phyloP scores from a whole-genome alignment of 768 basidiomycete genomes.

The Pholiota molesta region DNA sequence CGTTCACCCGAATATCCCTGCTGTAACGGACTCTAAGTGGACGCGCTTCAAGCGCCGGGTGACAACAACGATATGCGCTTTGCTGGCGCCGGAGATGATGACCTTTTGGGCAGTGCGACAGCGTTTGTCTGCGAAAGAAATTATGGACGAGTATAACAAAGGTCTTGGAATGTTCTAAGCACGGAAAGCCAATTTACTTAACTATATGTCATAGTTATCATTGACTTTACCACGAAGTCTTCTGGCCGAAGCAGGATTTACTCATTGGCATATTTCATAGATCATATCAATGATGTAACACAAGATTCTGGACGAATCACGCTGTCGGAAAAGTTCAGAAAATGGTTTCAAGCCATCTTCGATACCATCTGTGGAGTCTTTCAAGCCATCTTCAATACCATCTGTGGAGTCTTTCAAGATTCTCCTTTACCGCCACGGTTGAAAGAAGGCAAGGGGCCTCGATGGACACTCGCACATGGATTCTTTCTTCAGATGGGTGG shows the following conservation, averaged over 20 bases:
- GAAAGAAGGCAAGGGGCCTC: background rate
- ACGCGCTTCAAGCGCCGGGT: background rate
- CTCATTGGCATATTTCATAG: no score
- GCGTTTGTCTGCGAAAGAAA: constrained; percentile 14
- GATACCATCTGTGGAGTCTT: no score
- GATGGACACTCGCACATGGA: constrained; percentile 18
- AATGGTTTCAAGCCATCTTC: background rate
- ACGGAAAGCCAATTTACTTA: background rate
- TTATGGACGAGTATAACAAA: constrained; percentile 13
- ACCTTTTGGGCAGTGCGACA: constrained; percentile 23
- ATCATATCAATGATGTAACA: no score
- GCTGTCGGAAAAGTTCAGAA: background rate
- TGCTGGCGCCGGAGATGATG: constrained; percentile 24
- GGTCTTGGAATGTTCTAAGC: background rate
- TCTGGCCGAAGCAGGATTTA: no score
- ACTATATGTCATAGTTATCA: no score
- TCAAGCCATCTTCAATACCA: no score
- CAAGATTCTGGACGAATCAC: no score
- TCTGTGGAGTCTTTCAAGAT: no score
- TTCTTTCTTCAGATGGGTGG: constrained; percentile 25
- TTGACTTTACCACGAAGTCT: no score
- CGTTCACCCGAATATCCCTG: constrained; percentile 16
- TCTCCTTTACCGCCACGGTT: background rate
- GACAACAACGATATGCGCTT: constrained; percentile 7
- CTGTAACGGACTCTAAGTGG: background rate